A percentile compares a stretch with the other conserved stretches of the same genome.
These are phyloP conservation scores for Nakazawaea populi DNA, from an alignment of 805 yeast genomes.

Conservation along the genomic window DNA sequence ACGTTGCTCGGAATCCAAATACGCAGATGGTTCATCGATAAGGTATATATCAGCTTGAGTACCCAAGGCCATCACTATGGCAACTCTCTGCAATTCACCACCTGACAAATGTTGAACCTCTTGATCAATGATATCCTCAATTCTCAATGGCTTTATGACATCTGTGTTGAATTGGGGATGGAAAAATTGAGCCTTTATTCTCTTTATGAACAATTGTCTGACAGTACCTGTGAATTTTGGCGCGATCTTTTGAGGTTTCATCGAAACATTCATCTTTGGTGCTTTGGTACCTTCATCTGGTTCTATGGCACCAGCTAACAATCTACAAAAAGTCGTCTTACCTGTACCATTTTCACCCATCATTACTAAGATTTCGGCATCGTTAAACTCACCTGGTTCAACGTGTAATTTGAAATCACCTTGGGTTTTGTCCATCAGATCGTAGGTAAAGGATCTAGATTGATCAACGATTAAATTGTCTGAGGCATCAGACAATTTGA, in stretches of 20 bases:
- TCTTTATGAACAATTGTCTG: conserved; percentile 94
- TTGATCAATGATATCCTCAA: conserved; percentile 93
- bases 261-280: conserved; percentile 86
- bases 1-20: conserved; percentile 99
- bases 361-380: conserved; percentile 96
- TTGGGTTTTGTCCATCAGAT: conserved; percentile 81
- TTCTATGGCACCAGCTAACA: conserved; percentile 86
- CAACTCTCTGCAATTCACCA: conserved; percentile 99
- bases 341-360: conserved; percentile 99
- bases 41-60: conserved; percentile 91
- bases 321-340: conserved; percentile 94
- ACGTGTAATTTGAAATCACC: conserved; percentile 90
- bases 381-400: conserved; percentile 86
- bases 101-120: conserved; percentile 97
- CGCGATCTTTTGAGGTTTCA: conserved; percentile 99
- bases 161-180: conserved; percentile 98
- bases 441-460: conserved; percentile 71
- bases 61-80: conserved; percentile 93
- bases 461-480: conserved; percentile 75
- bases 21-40: conserved; percentile 98
- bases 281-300: conserved; percentile 79
- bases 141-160: conserved; percentile 90
- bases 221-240: conserved; percentile 99
- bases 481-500: conserved; percentile 85
- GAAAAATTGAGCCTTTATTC: conserved; percentile 88